phyloP scores from a whole-genome alignment of 2,329 filamentous ascomycete species.

The Knufia petricola region DNA sequence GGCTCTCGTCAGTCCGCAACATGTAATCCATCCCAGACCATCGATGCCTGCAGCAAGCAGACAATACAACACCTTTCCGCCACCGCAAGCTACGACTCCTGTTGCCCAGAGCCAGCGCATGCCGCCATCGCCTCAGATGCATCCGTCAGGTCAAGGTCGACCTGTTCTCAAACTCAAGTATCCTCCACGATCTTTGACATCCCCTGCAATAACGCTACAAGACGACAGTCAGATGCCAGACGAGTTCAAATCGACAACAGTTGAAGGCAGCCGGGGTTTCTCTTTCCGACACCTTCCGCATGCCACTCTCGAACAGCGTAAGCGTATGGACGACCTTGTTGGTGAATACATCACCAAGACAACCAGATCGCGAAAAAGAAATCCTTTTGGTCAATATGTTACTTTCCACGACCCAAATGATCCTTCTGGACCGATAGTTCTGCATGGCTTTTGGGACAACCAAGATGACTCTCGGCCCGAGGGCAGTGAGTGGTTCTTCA shows the following conservation, averaged over 20 bases:
- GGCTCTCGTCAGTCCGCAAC: neutral
- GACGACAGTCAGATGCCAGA: slow-evolving; percentile 8
- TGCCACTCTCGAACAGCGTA: slow-evolving; percentile 17
- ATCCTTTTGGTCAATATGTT: slow-evolving; percentile 14
- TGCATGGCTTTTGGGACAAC: slow-evolving; percentile 20
- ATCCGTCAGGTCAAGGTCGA: neutral
- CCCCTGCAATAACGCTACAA: slow-evolving; percentile 10
- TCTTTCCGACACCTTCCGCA: slow-evolving; percentile 14
- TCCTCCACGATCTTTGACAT: neutral
- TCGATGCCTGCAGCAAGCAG: neutral
- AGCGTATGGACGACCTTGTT: slow-evolving; percentile 12
- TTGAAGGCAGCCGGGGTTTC: slow-evolving; percentile 18
- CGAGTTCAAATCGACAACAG: slow-evolving; percentile 11
- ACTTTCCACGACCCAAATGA: slow-evolving; percentile 11
- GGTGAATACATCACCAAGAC: slow-evolving; percentile 10
- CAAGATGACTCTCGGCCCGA: slow-evolving; percentile 9
- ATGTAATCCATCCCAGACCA: neutral
- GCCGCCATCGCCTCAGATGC: neutral
- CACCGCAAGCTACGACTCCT: neutral
- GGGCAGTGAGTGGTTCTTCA: slow-evolving; percentile 18
- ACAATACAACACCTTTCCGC: neutral
- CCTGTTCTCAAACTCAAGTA: slow-evolving; percentile 1
- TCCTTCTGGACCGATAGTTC: slow-evolving; percentile 8
- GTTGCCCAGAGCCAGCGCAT: neutral
- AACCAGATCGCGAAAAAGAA: slow-evolving; percentile 2